A percentile compares a stretch with the other conserved stretches of the same genome.
phyloP scores from a whole-genome alignment of 1,284 basidiomycete genomes.

The Afroboletus lepidellus region DNA sequence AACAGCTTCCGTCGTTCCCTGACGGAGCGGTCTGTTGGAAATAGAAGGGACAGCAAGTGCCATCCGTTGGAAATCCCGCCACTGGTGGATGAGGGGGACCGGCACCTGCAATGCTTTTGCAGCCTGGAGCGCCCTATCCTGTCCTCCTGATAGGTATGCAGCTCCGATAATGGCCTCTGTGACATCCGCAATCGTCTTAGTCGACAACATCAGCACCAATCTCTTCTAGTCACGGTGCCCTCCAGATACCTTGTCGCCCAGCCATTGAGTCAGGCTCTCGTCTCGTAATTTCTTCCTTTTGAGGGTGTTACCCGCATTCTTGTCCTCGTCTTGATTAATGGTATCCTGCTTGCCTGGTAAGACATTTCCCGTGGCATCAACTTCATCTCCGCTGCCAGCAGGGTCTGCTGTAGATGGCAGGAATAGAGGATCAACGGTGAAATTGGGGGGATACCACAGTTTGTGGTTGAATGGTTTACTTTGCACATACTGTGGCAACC shows the following conservation, averaged over 20 bases:
- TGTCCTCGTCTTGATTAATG: conserved; percentile 13
- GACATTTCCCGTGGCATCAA: conserved; percentile 8
- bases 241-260: conserved; percentile 69
- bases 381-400: conserved; percentile 31
- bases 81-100: conserved; percentile 56
- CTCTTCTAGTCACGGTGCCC: conserved; percentile 3
- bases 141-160: conserved; percentile 68
- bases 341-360: conserved; percentile 14
- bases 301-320: conserved; percentile 29
- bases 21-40: conserved; percentile 41
- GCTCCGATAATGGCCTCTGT: conserved; percentile 81
- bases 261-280: conserved; percentile 51
- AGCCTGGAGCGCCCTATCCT: conserved; percentile 58
- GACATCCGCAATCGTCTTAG: conserved; percentile 76
- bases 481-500: conserved; percentile 68
- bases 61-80: conserved; percentile 67
- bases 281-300: conserved; percentile 44
- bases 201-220: conserved; percentile 13
- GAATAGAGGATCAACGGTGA: conserved; percentile 30
- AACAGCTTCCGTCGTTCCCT: conserved; percentile 50
- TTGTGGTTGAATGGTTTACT: conserved; percentile 67
- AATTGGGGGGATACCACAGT: conserved; percentile 60
- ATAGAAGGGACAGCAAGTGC: conserved; percentile 42
- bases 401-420: conserved; percentile 17
- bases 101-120: conserved; percentile 64